Conservation (phyloP, 768 basidiomycete species). For the Mycena chlorophos region DNA sequence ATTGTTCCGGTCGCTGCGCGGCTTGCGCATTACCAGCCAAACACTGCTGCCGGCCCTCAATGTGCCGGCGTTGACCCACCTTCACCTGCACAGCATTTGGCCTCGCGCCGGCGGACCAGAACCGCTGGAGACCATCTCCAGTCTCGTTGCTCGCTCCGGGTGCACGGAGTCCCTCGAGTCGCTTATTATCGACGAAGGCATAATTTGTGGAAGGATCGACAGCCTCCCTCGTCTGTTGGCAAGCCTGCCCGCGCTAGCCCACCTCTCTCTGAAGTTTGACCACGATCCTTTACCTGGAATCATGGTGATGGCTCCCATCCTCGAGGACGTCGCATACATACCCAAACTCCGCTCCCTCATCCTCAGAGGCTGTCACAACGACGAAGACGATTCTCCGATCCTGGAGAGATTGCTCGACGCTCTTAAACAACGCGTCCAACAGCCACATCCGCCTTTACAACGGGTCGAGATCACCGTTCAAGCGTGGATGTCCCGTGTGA, state of each 20-base stretch:
- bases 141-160: background rate
- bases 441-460: background rate
- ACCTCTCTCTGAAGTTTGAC: background rate
- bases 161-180: background rate
- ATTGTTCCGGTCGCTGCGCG: background rate
- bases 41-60: background rate
- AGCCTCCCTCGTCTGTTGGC: background rate
- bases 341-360: background rate
- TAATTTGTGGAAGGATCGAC: background rate
- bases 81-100: background rate
- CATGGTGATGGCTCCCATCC: background rate
- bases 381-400: background rate
- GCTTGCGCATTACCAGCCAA: background rate
- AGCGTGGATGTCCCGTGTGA: no score
- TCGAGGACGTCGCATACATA: background rate
- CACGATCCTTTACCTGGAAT: background rate
- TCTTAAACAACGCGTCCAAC: background rate
- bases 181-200: background rate
- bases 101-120: background rate
- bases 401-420: background rate
- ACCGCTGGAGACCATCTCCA: background rate
- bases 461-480: background rate
- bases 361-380: background rate
- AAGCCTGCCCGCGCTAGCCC: background rate
- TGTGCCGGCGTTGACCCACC: background rate